Base-by-base conservation (phyloP, 2,329 filamentous ascomycete genomes). In the Escovopsis sp. region DNA sequence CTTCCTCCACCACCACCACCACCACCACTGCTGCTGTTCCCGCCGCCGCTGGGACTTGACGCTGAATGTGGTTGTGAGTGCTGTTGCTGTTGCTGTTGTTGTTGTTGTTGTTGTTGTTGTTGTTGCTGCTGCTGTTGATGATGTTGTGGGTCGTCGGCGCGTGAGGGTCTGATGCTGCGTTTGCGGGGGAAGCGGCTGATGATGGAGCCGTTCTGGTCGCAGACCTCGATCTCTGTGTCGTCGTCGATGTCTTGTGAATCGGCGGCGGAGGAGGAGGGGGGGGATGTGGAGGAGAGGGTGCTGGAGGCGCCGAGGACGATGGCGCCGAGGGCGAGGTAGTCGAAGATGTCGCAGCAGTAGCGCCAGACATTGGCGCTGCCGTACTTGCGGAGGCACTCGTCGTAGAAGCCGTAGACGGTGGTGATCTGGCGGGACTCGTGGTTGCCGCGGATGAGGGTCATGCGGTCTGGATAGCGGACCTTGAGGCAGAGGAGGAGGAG, bases 341-440 rank as follows among this genome's bases (percentile, higher is more conserved):
- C 88, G 54, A 98, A 98, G 4, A 96, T 82, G 50, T 98, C 90
- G 60, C 87, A 94, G 63, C 87, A 98, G 54, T 94, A 88, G 36
- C 84, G 72, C 88, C 88, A 96, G 1, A 96, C 88, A 49, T 94
- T 96, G 27, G 88, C 87, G 52, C 81, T 93, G 41, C 88, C 88
- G 52, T 96, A 96, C 61, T 96, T 96, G 36, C 88, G 72, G 43
- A 94, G 68, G 51, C 88, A 96, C 62, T 96, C 88, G 52, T 96
- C 88, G 63, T 96, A 96, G 63, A 96, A 96, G 42, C 88, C 88
- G 55, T 96, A 96, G 12, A 96, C 88, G 5, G 85, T 93, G 16
- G 88, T 96, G 45, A 96, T 96, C 57, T 96, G 88, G 39, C 88
- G 76, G 31, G 87, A 94, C 60, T 96, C 88, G 64, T 94, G 86